Evolutionary conservation across 2,329 filamentous ascomycete species (phyloP).

Genomic region (Trichoderma sp.): DNA sequence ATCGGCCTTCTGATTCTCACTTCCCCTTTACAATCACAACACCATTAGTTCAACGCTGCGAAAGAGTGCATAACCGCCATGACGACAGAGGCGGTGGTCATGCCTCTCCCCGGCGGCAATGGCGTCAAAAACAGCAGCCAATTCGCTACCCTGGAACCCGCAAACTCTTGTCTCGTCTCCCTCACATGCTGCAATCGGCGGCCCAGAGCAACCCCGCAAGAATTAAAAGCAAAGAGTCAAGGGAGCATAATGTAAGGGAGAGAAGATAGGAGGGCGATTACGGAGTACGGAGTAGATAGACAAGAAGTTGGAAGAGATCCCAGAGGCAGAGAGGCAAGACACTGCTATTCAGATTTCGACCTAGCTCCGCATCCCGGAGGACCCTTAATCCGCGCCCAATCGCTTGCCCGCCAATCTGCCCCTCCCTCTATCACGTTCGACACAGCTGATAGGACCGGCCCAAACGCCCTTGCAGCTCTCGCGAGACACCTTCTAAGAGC

Average conservation of each 20-base stretch:
- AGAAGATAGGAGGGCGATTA: neutral
- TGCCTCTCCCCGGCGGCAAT: neutral
- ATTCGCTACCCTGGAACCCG: slow-evolving; percentile 2
- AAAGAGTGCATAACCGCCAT: neutral
- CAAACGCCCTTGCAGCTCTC: slow-evolving; percentile 26
- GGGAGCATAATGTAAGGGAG: neutral
- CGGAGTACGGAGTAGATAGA: no score
- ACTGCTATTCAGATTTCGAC: slow-evolving; percentile 20
- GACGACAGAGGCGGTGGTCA: neutral
- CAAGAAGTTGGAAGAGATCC: neutral
- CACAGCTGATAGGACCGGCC: slow-evolving; percentile 23
- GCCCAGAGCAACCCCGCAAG: neutral
- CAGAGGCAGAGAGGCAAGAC: neutral
- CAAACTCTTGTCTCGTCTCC: neutral
- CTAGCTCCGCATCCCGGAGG: slow-evolving; percentile 19
- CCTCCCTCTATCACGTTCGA: slow-evolving; percentile 21
- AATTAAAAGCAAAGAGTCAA: neutral
- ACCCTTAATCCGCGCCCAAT: slow-evolving; percentile 27
- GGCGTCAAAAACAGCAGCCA: neutral
- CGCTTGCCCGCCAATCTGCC: slow-evolving; percentile 17
- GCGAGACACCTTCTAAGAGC: slow-evolving; percentile 22
- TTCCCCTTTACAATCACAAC: neutral
- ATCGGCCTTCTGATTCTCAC: no score
- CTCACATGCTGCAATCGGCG: neutral
- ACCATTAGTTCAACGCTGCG: no score